phyloP scores from a whole-genome alignment of 805 yeast species.

The Lipomyces mesembrius region DNA sequence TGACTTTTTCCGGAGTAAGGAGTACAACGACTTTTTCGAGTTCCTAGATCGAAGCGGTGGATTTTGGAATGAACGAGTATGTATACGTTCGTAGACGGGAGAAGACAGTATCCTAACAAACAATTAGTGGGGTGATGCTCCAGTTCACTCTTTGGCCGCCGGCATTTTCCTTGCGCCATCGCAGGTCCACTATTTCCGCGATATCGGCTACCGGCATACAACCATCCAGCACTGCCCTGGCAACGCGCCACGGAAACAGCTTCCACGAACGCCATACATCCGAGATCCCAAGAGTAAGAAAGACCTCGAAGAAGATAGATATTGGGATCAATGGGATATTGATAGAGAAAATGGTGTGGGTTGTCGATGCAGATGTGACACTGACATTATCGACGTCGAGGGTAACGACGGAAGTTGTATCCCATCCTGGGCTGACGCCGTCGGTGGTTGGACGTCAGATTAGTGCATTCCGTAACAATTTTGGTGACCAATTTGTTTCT shows the following conservation, averaged over 20 bases:
- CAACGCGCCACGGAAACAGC: constrained; percentile 60
- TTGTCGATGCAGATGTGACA: constrained; percentile 84
- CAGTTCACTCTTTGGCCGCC: constrained; percentile 85
- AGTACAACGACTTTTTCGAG: constrained; percentile 70
- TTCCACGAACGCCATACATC: constrained; percentile 45
- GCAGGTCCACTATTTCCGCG: constrained; percentile 88
- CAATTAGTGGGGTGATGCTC: constrained; percentile 89
- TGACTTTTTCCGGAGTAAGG: constrained; percentile 67
- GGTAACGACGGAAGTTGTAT: constrained; percentile 45
- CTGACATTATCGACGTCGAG: constrained; percentile 45
- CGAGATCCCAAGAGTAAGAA: constrained; percentile 46
- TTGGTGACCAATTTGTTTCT: not conserved
- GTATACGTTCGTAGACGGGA: not conserved
- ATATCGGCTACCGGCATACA: constrained; percentile 86
- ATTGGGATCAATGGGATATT: constrained; percentile 49
- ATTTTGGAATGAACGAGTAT: constrained; percentile 73
- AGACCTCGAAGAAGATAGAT: constrained; percentile 47
- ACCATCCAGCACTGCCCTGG: constrained; percentile 82
- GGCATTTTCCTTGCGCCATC: constrained; percentile 70
- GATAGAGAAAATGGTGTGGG: constrained; percentile 63
- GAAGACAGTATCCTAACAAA: not conserved
- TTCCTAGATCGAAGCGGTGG: constrained; percentile 76
- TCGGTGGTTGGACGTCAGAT: constrained; percentile 43
- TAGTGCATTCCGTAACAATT: not conserved
- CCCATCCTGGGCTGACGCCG: constrained; percentile 44